These are phyloP conservation scores for Heliamphora exappendiculata DNA, from an alignment of 148 eudicot genomes.

Conservation along the genomic window DNA sequence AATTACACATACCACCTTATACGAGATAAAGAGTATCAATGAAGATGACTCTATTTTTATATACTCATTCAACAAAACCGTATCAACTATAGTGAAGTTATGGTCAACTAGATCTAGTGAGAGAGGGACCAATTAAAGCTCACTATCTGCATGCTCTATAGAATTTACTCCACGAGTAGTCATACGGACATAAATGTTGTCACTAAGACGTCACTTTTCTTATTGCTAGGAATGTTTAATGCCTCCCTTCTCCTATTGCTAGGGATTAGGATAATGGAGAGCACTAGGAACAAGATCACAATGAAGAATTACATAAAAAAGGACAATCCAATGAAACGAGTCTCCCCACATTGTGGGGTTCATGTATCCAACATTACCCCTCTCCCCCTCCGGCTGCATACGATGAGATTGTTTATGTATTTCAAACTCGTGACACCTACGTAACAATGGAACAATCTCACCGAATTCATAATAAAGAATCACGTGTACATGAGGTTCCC, in stretches of 20 bases:
- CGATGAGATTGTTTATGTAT: not conserved
- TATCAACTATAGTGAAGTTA: no score
- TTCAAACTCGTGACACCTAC: not conserved
- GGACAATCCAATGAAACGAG: not conserved
- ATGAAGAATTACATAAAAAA: not conserved
- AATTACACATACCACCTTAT: not conserved
- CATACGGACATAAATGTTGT: not conserved
- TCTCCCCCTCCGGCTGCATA: no score
- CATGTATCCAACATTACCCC: no score
- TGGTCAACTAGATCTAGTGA: no score
- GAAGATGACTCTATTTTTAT: not conserved
- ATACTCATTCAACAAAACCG: not conserved
- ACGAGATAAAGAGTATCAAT: not conserved
- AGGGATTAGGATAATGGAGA: no score
- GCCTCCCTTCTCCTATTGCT: no score
- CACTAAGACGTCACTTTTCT: not conserved
- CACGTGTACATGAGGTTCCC: no score
- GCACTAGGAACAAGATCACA: no score
- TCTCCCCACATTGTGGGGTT: no score
- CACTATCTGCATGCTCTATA: no score
- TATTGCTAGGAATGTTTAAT: no score
- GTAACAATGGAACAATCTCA: not conserved
- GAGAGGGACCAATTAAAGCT: no score
- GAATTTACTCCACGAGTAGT: not conserved
- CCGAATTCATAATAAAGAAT: not conserved